These are phyloP conservation scores for Mycena epipterygia DNA, from an alignment of 768 basidiomycete genomes.

Conservation along the genomic window DNA sequence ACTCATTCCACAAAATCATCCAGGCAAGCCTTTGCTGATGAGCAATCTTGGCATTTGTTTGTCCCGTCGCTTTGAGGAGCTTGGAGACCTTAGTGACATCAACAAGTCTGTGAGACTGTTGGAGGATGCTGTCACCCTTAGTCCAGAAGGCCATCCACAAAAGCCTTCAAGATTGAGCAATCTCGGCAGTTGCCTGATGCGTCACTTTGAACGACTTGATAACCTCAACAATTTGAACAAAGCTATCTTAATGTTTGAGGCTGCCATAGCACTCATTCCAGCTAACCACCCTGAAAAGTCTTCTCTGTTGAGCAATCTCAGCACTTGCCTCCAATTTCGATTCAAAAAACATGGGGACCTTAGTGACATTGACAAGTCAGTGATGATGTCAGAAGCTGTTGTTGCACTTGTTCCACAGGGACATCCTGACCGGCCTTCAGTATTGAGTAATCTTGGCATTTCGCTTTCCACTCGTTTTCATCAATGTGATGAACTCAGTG, in stretches of 20 bases:
- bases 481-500: no score
- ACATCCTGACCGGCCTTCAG: no score
- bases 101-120: no score
- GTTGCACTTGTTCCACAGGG: no score
- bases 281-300: not conserved
- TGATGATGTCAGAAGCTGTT: not conserved
- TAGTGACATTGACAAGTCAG: not conserved
- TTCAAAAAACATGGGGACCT: not conserved
- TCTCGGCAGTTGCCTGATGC: not conserved
- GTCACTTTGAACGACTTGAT: not conserved
- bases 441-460: no score
- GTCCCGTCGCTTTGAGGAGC: no score
- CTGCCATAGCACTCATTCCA: not conserved
- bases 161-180: no score
- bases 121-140: no score
- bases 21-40: not conserved
- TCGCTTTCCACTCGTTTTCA: no score
- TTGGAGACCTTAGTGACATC: no score
- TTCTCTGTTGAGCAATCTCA: not conserved
- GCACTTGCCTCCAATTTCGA: not conserved
- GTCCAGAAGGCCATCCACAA: no score
- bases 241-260: not conserved
- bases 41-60: not conserved
- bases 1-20: no score
- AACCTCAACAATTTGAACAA: not conserved